Percentiles rank a stretch among this genome's conserved stretches.
Conservation (phyloP, 345 rosid species). For the Aquilaria yunnanensis region DNA sequence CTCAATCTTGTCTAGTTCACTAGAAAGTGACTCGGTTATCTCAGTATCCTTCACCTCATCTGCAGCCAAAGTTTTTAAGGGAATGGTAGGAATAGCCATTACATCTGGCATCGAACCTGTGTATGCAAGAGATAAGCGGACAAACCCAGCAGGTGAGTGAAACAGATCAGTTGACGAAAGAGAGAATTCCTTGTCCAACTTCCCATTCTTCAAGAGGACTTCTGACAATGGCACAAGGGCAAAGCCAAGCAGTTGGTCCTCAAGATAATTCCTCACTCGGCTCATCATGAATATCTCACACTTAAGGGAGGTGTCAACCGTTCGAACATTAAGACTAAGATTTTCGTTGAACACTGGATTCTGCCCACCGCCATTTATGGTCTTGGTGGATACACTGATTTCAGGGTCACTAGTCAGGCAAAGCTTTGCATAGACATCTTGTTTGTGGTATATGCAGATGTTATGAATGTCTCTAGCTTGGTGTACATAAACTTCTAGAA, state of each 20-base stretch:
- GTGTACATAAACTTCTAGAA: slow-evolving; percentile 69
- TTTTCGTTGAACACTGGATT: slow-evolving; percentile 88
- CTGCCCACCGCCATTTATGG: slow-evolving; percentile 98
- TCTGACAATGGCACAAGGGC: slow-evolving; percentile 91
- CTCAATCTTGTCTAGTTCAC: slow-evolving; percentile 77
- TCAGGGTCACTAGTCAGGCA: slow-evolving; percentile 87
- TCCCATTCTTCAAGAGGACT: slow-evolving; percentile 62
- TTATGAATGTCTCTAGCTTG: slow-evolving; percentile 97
- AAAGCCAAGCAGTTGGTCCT: slow-evolving; percentile 92
- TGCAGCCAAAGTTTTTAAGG: slow-evolving; percentile 34
- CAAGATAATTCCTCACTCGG: slow-evolving; percentile 94
- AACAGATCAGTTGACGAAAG: slow-evolving; percentile 93
- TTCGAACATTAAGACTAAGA: slow-evolving; percentile 59
- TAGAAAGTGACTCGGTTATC: slow-evolving; percentile 38
- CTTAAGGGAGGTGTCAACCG: slow-evolving; percentile 68
- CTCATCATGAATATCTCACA: slow-evolving; percentile 99
- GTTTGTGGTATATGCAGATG: slow-evolving; percentile 99
- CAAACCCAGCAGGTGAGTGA: slow-evolving; percentile 97
- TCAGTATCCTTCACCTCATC: slow-evolving; percentile 37
- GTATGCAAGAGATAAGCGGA: slow-evolving; percentile 75
- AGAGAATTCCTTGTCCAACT: slow-evolving; percentile 83
- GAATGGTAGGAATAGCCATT: slow-evolving; percentile 55
- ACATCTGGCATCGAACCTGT: slow-evolving; percentile 86
- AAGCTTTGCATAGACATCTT: slow-evolving; percentile 97
- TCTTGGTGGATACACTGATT: slow-evolving; percentile 68